A percentile compares a stretch with the other conserved stretches of the same genome.
Evolutionary conservation across 2,329 filamentous ascomycete species (phyloP).

Genomic region (Penicillium sp.): DNA sequence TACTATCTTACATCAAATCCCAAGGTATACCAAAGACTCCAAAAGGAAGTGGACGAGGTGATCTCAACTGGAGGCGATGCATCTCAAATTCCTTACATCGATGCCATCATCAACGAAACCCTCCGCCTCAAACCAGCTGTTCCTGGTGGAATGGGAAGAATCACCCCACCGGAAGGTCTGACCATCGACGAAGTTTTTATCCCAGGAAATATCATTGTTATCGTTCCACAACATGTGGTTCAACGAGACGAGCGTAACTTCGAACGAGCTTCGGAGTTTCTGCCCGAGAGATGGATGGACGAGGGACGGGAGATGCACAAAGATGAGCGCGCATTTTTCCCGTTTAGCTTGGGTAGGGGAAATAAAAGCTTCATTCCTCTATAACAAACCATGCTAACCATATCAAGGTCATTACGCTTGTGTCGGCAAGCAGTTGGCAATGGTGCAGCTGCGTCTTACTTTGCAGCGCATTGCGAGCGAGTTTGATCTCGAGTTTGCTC

Average conservation of each 20-base stretch:
- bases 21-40: background rate
- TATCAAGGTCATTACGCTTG: constrained; percentile 29
- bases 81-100: constrained; percentile 1
- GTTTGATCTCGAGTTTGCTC: constrained; percentile 22
- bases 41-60: constrained; percentile 2
- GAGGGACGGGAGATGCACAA: constrained; percentile 13
- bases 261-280: constrained; percentile 22
- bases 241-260: constrained; percentile 27
- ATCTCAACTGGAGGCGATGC: background rate
- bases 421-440: constrained; percentile 31
- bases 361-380: background rate
- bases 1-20: constrained; percentile 6
- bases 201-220: constrained; percentile 31
- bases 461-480: constrained; percentile 18
- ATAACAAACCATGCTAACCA: background rate
- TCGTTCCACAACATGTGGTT: constrained; percentile 22
- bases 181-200: constrained; percentile 33
- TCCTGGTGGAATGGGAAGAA: constrained; percentile 29
- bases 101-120: constrained; percentile 14
- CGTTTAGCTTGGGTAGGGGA: constrained; percentile 23
- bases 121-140: constrained; percentile 38
- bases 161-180: constrained; percentile 32
- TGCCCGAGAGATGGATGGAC: constrained; percentile 34
- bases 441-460: constrained; percentile 31
- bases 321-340: constrained; percentile 27